Conservation (phyloP, 2,329 filamentous ascomycete species). For the Fusarium clavum region DNA sequence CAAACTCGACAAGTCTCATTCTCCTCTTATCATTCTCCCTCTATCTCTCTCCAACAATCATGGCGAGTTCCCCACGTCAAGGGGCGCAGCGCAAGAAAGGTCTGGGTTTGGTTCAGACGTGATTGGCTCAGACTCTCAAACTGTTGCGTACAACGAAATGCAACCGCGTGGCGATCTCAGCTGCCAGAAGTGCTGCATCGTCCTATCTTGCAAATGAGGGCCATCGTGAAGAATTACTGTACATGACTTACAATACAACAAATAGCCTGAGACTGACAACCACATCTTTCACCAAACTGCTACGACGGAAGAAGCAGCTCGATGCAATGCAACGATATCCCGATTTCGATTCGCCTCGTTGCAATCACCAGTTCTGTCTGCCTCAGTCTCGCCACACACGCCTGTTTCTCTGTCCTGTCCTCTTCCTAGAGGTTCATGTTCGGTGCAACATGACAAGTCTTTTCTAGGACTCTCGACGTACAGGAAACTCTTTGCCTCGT, state of each 20-base stretch:
- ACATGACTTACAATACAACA: constrained; percentile 3
- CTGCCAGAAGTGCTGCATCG: constrained; percentile 9
- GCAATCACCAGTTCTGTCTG: constrained; percentile 22
- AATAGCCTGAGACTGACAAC: constrained; percentile 8
- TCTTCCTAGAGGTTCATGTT: constrained; percentile 7
- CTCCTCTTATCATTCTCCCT: background rate
- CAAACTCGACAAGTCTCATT: constrained; percentile 14
- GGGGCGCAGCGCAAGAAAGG: constrained; percentile 15
- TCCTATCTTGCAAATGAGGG: constrained; percentile 19
- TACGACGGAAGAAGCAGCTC: constrained; percentile 20
- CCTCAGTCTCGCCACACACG: constrained; percentile 31
- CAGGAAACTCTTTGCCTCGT: background rate
- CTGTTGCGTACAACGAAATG: constrained; percentile 26
- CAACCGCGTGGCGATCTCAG: constrained; percentile 29
- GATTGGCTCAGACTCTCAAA: constrained; percentile 19
- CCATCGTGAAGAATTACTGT: background rate
- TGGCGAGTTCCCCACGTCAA: constrained; percentile 21
- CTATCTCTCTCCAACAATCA: constrained; percentile 5
- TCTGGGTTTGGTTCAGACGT: constrained; percentile 10
- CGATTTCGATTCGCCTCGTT: constrained; percentile 23
- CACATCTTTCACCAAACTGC: constrained; percentile 9
- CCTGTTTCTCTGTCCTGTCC: constrained; percentile 13
- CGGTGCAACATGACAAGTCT: constrained; percentile 37
- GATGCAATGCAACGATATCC: constrained; percentile 37
- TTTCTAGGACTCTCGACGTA: constrained; percentile 9